These are phyloP conservation scores for Colletotrichum aenigma DNA, from an alignment of 2,329 filamentous ascomycete species.

Conservation along the genomic window DNA sequence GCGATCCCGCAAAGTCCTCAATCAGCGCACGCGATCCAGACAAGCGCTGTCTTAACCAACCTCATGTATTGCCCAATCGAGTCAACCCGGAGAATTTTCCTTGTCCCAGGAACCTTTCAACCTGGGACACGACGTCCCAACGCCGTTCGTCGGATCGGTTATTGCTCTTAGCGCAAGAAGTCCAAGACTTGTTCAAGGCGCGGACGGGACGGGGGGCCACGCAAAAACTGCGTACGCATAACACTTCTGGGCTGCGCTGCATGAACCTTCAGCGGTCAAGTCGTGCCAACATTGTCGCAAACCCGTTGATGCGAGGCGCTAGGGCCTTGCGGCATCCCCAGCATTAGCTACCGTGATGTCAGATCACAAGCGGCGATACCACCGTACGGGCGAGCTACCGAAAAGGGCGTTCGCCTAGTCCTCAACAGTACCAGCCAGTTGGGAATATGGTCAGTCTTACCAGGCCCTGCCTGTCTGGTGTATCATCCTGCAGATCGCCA, in stretches of 20 bases:
- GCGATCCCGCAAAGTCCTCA: slow-evolving; percentile 24
- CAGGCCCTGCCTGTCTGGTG: slow-evolving; percentile 1
- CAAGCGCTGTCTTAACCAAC: slow-evolving; percentile 22
- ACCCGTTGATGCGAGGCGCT: not conserved
- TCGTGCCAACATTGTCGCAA: slow-evolving; percentile 5
- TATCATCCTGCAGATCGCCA: slow-evolving; percentile 10
- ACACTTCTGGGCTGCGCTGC: not conserved
- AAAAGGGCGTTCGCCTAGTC: slow-evolving; percentile 2
- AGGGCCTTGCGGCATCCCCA: not conserved
- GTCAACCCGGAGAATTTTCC: slow-evolving; percentile 29
- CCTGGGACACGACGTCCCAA: not conserved
- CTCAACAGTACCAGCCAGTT: slow-evolving; percentile 10
- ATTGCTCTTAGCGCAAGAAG: not conserved
- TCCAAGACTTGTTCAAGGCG: not conserved
- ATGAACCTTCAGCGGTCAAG: not conserved
- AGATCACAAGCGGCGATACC: not conserved
- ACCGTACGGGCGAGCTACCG: slow-evolving; percentile 5
- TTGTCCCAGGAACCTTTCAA: not conserved
- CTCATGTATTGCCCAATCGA: slow-evolving; percentile 32
- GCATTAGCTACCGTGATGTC: not conserved
- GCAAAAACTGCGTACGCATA: not conserved
- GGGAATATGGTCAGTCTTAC: slow-evolving; percentile 3
- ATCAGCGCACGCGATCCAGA: slow-evolving; percentile 17
- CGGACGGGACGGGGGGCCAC: not conserved
- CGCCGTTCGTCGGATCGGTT: not conserved